These are phyloP conservation scores for Austroboletus festivus DNA, from an alignment of 768 basidiomycete genomes.

Conservation along the genomic window DNA sequence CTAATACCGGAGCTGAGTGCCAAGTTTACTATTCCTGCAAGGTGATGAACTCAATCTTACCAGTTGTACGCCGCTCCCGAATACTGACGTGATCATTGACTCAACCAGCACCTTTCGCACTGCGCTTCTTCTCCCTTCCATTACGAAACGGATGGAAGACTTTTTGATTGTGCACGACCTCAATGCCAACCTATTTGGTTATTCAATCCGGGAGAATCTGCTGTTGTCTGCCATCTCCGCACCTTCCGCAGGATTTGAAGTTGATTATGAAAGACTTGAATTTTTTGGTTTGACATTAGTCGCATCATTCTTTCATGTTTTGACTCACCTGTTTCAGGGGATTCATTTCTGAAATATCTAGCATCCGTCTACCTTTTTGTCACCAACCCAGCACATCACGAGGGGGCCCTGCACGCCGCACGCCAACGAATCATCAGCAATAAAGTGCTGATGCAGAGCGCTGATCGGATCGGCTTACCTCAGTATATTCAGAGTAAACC, in stretches of 20 bases:
- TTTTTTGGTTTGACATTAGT: slow-evolving; percentile 56
- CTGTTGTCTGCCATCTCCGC: slow-evolving; percentile 67
- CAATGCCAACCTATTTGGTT: slow-evolving; percentile 63
- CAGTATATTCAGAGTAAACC: slow-evolving; percentile 71
- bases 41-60: slow-evolving; percentile 41
- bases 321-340: slow-evolving; percentile 43
- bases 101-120: slow-evolving; percentile 60
- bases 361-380: slow-evolving; percentile 74
- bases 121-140: slow-evolving; percentile 68
- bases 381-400: slow-evolving; percentile 57
- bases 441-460: slow-evolving; percentile 54
- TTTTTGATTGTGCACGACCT: slow-evolving; percentile 75
- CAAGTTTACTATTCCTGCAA: slow-evolving; percentile 69
- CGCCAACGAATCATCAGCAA: slow-evolving; percentile 77
- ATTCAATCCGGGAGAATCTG: slow-evolving; percentile 57
- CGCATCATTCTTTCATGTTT: slow-evolving; percentile 19
- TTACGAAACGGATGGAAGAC: slow-evolving; percentile 69
- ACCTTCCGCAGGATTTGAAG: slow-evolving; percentile 64
- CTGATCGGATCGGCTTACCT: slow-evolving; percentile 59
- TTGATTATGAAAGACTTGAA: slow-evolving; percentile 83
- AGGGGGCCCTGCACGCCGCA: slow-evolving; percentile 63
- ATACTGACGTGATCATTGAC: slow-evolving; percentile 18
- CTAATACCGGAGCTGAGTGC: slow-evolving; percentile 82
- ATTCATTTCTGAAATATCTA: slow-evolving; percentile 80
- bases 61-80: slow-evolving; percentile 16